Evolutionary conservation across 2,329 filamentous ascomycete species (phyloP).

Genomic region (Ceratocystis colombiana): DNA sequence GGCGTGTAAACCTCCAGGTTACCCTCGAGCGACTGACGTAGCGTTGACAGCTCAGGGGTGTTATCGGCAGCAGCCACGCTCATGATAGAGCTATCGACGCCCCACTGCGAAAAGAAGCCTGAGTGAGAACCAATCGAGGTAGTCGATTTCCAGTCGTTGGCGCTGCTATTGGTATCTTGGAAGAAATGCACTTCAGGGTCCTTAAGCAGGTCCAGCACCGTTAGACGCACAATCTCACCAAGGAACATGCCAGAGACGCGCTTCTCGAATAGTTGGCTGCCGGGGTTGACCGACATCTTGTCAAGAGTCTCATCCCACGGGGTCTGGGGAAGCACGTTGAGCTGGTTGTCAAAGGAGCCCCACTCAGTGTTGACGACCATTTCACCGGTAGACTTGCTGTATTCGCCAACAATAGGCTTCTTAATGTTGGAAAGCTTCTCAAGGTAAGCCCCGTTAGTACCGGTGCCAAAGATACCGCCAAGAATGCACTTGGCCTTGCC

Average conservation of each 20-base stretch:
- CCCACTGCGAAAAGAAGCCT: slow-evolving; percentile 69
- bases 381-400: slow-evolving; percentile 70
- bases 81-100: slow-evolving; percentile 81
- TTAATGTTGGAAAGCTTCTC: slow-evolving; percentile 80
- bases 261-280: slow-evolving; percentile 98
- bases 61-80: slow-evolving; percentile 76
- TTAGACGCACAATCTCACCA: slow-evolving; percentile 79
- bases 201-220: slow-evolving; percentile 61
- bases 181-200: slow-evolving; percentile 61
- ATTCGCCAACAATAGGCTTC: slow-evolving; percentile 61
- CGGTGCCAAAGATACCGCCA: slow-evolving; percentile 96
- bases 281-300: slow-evolving; percentile 72
- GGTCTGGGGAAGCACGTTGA: slow-evolving; percentile 78
- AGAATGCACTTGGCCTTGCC: slow-evolving; percentile 77
- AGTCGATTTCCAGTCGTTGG: slow-evolving; percentile 59
- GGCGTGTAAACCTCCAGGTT: slow-evolving; percentile 66
- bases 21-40: slow-evolving; percentile 68
- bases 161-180: slow-evolving; percentile 60
- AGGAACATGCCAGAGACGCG: slow-evolving; percentile 97
- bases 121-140: slow-evolving; percentile 57
- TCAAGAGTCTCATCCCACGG: slow-evolving; percentile 74
- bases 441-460: slow-evolving; percentile 94
- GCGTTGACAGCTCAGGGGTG: slow-evolving; percentile 57
- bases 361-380: slow-evolving; percentile 99
- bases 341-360: slow-evolving; percentile 93